Percentiles rank a stretch among this genome's conserved stretches.
These are phyloP conservation scores for Diospyros lotus DNA, from an alignment of 148 eudicot species.

Conservation along the genomic window DNA sequence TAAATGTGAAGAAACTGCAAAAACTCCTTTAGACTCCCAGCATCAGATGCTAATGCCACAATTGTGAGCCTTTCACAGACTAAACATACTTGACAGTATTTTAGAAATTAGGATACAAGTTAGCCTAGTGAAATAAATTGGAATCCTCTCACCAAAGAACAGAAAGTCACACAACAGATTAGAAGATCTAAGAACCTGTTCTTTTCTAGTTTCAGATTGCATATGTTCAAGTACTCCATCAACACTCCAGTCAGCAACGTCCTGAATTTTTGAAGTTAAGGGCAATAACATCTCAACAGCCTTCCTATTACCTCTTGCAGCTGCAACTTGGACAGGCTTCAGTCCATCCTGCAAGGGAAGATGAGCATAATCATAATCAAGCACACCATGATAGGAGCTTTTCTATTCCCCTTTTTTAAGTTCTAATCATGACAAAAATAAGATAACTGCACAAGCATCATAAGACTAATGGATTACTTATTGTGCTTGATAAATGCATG, in stretches of 20 bases:
- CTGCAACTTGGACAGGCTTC: conserved; percentile 81
- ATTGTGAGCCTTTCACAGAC: background rate
- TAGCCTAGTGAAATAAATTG: background rate
- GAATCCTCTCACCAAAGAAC: background rate
- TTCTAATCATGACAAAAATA: too few species aligned
- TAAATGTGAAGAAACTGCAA: background rate
- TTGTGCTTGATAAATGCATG: background rate
- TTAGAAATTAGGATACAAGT: background rate
- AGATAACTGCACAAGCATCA: background rate
- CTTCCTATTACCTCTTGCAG: conserved; percentile 54
- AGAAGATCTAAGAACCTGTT: conserved; percentile 40
- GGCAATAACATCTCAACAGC: conserved; percentile 75
- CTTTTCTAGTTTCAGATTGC: conserved; percentile 57
- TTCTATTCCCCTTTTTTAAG: background rate
- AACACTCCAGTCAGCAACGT: conserved; percentile 63
- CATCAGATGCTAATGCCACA: background rate
- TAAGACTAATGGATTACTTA: background rate
- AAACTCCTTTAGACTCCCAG: background rate
- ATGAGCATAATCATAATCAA: background rate
- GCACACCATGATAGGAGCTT: background rate
- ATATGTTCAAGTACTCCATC: conserved; percentile 67
- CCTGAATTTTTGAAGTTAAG: conserved; percentile 44
- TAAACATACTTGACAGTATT: background rate
- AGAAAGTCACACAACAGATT: background rate
- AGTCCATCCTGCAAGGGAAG: conserved; percentile 56